Base-by-base conservation (phyloP, 495 filamentous ascomycete species). In the Neurospora terricola region DNA sequence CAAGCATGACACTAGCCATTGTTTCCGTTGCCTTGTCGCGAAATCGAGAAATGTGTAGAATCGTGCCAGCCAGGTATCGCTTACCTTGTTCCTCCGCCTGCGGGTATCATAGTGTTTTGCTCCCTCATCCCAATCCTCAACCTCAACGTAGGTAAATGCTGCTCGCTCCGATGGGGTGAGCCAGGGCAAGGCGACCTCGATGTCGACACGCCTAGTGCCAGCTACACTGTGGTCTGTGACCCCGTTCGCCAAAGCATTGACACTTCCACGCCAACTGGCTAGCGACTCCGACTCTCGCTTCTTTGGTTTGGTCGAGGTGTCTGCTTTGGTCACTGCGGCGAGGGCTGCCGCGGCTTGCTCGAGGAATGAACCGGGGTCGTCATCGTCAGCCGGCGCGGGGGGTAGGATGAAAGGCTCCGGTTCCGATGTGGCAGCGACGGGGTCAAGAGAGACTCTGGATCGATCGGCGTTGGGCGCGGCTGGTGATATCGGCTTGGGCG, bases 181-280 rank as follows among this genome's bases (percentile, higher is more conserved):
- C 75, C 74, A 76, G 1, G 70, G 75, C 18, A 81, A 38, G n/a
- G 69, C 36, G 14, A 81, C 77, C 38, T 80, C 76, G 27, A 81
- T 77, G 42, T 70, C 70, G 37, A 78, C 75, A 11, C 54, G 10
- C 8, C 27, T 72, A 48, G 36, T 48, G 36, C 16, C 12, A 6
- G 70, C 18, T 1, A 59, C 4, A 10, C 39, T 34, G 23, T 72
- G 4, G 70, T 36, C 37, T 36, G 42, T 68, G 5, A 16, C 43
- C 16, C n/a, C 23, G 42, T 34, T 40, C 18, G 21, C 70, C 42
- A 11, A 7, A 14, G 70, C n/a, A n/a, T 71, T 23, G 14, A 71
- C 27, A 30, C 36, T 38, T 43, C 70, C 38, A 45, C 36, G n/a
- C 16, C 36, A 43, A 34, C 38, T 38, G 4, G 54, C 54, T 66